A percentile compares a stretch with the other conserved stretches of the same genome.
phyloP scores from a whole-genome alignment of 179 eudicot species.

The Silene vulgaris region DNA sequence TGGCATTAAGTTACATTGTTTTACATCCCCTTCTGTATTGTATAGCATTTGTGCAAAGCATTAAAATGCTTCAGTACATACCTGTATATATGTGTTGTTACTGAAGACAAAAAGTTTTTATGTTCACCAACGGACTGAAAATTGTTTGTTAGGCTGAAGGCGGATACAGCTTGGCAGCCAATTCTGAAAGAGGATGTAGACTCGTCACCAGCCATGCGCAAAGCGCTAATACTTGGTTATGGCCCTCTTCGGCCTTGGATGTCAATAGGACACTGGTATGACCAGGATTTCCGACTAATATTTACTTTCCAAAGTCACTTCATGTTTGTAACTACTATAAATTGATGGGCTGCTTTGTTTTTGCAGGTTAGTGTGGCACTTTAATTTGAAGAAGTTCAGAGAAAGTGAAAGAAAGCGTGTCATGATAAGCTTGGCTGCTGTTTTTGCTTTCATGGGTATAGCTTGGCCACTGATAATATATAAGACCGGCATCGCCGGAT shows the following conservation, averaged over 20 bases:
- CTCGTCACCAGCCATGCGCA: conserved; percentile 48
- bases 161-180: conserved; percentile 97
- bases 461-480: conserved; percentile 86
- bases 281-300: neutral
- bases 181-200: conserved; percentile 52
- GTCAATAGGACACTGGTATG: conserved; percentile 93
- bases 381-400: conserved; percentile 66
- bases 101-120: conserved; percentile 8
- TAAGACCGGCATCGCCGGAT: conserved; percentile 68
- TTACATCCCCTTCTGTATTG: conserved; percentile 1
- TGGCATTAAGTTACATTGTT: neutral
- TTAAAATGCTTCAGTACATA: neutral
- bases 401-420: conserved; percentile 71
- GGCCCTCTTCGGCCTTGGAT: conserved; percentile 90
- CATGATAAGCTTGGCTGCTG: conserved; percentile 82
- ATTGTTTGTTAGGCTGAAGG: conserved; percentile 49
- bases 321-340: neutral
- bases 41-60: neutral
- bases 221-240: conserved; percentile 69
- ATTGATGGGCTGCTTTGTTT: neutral
- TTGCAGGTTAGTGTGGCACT: conserved; percentile 69
- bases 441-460: conserved; percentile 67
- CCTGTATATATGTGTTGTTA: neutral
- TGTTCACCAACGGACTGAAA: conserved; percentile 16
- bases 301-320: conserved; percentile 1